phyloP scores from a whole-genome alignment of 2,329 filamentous ascomycete species.

The Fusarium sp. region DNA sequence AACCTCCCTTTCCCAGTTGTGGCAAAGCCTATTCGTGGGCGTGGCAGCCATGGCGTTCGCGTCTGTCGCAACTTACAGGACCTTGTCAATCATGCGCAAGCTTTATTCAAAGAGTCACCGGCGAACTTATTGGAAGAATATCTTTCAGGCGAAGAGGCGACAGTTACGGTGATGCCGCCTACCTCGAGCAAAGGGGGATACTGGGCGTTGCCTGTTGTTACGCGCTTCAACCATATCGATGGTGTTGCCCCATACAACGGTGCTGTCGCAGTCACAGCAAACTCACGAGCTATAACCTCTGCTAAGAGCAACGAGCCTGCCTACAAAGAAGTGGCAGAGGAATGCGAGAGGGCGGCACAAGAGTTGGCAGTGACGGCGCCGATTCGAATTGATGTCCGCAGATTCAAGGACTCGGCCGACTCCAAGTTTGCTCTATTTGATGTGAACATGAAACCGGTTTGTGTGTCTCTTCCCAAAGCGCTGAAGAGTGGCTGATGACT shows the following conservation, averaged over 20 bases:
- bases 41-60: conserved; percentile 34
- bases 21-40: conserved; percentile 34
- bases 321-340: conserved; percentile 44
- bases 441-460: conserved; percentile 63
- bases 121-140: conserved; percentile 60
- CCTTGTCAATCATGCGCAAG: conserved; percentile 12
- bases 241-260: conserved; percentile 37
- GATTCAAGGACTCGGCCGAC: conserved; percentile 45
- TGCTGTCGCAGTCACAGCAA: conserved; percentile 44
- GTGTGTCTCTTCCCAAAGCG: conserved; percentile 24
- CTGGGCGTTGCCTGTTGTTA: conserved; percentile 53
- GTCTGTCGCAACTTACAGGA: conserved; percentile 21
- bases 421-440: conserved; percentile 60
- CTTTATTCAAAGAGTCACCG: conserved; percentile 18
- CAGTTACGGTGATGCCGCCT: conserved; percentile 64
- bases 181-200: conserved; percentile 47
- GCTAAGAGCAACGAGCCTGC: conserved; percentile 1
- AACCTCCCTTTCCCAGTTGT: conserved; percentile 28
- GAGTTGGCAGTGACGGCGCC: conserved; percentile 55
- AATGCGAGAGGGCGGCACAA: conserved; percentile 55
- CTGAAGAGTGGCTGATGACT: conserved; percentile 1
- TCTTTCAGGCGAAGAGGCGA: conserved; percentile 60
- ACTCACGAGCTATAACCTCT: conserved; percentile 56
- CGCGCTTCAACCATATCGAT: conserved; percentile 32
- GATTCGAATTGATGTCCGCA: conserved; percentile 59